Base-by-base conservation (phyloP, 2,329 filamentous ascomycete species). In the Exophiala dermatitidis region DNA sequence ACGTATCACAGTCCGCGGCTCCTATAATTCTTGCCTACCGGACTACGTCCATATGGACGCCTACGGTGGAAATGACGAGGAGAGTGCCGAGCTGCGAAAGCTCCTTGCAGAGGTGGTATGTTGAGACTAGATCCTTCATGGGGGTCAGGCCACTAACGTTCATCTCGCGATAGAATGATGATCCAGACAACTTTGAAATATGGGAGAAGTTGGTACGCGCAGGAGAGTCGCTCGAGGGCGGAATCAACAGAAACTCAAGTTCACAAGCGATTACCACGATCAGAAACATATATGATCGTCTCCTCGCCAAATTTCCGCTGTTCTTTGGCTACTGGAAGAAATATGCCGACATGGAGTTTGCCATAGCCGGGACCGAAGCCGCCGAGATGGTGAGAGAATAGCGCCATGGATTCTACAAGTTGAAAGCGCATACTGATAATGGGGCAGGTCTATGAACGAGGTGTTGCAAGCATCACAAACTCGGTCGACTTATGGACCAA, bases 321-420 rank as follows among this genome's bases (percentile, higher is more conserved):
- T 82, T 97, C 37, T 98, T 97, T 66, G 93, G 91, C 48, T 98
- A 97, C 75, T 98, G 93, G 93, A 97, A 97, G 76, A 97, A 96
- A 70, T 98, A 97, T 78, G 93, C 93, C 66, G 91, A 97, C 66
- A 79, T 95, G 60, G 93, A 98, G 67, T 98, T 98, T 73, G 90
- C 90, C 47, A 95, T 98, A 61, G 90, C 90, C 3, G 93, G 93
- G 12, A 94, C 93, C 3, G 93, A 98, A 75, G 91, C 91, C 41
- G 93, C 93, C 50, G 93, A 97, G 71, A 94, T 96, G 86, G 90
- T 95, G 70, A 66, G 79, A 52, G 49, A 50, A 12, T 10, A 40
- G 26, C 36, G 45, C 42, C 9, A 26, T 19, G 12, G 47, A 40
- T 28, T 40, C 43, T 44, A 8, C 28, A n/a, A 45, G 50, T 12